These are phyloP conservation scores for Dissophora globulifera DNA, from an alignment of 192 early-diverging fungal genomes.

Conservation along the genomic window DNA sequence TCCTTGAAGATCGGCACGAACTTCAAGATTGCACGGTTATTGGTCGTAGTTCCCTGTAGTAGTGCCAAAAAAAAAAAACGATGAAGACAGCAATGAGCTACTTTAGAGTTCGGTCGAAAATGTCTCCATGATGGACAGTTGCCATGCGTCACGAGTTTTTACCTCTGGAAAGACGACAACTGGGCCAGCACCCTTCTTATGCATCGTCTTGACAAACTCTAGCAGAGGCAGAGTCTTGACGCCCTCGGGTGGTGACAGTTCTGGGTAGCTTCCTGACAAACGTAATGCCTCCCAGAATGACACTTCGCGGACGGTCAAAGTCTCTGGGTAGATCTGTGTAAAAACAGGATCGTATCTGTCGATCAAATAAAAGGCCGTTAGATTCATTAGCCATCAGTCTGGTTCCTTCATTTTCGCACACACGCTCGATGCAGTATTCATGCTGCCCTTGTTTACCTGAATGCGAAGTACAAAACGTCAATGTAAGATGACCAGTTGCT, in stretches of 20 bases:
- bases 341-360: slow-evolving; percentile 72
- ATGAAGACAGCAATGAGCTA: too few species aligned
- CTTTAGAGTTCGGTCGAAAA: too few species aligned
- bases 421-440: too few species aligned
- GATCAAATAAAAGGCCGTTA: too few species aligned
- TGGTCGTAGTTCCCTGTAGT: slow-evolving; percentile 79
- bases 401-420: too few species aligned
- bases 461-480: slow-evolving; percentile 80
- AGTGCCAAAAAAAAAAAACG: too few species aligned
- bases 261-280: slow-evolving; percentile 57
- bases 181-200: slow-evolving; percentile 59
- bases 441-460: slow-evolving; percentile 64
- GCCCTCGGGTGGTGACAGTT: slow-evolving; percentile 36
- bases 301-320: slow-evolving; percentile 62
- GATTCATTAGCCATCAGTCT: too few species aligned
- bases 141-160: too few species aligned
- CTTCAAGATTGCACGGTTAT: slow-evolving; percentile 86
- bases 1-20: slow-evolving; percentile 78
- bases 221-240: slow-evolving; percentile 52
- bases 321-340: slow-evolving; percentile 60
- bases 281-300: slow-evolving; percentile 67
- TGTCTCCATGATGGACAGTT: too few species aligned
- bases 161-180: slow-evolving; percentile 79
- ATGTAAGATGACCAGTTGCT: slow-evolving; percentile 88
- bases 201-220: slow-evolving; percentile 55